A percentile compares a stretch with the other conserved stretches of the same genome.
phyloP scores from a whole-genome alignment of 768 basidiomycete species.

The Ramaria sp. region DNA sequence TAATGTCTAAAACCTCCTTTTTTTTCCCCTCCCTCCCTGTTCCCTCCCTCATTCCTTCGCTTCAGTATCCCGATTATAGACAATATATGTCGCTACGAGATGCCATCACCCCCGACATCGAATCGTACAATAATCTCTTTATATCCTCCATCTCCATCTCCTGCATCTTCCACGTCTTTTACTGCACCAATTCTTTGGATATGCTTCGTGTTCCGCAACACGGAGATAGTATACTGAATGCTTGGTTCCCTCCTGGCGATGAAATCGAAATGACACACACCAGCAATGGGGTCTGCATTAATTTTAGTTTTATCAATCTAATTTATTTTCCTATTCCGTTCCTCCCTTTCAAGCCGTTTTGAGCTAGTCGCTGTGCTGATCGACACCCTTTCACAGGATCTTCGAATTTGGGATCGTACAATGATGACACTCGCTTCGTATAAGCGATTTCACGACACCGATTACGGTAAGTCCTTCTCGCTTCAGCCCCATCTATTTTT shows the following conservation, averaged over 20 bases:
- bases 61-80: neutral
- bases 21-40: too few relatives aligned
- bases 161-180: neutral
- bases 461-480: neutral
- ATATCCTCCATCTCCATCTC: neutral
- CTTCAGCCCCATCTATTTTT: neutral
- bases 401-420: constrained; percentile 1
- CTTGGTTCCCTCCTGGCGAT: neutral
- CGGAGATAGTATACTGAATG: neutral
- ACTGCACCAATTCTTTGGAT: neutral
- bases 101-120: neutral
- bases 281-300: neutral
- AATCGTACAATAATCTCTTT: neutral
- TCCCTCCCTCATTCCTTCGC: too few relatives aligned
- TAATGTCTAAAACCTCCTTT: neutral
- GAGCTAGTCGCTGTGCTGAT: too few relatives aligned
- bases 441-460: neutral
- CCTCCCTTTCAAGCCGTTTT: too few relatives aligned
- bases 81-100: constrained; percentile 3
- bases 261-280: neutral
- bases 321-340: neutral
- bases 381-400: neutral
- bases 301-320: neutral
- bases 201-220: neutral
- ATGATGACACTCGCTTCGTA: neutral